Evolutionary conservation across 441 rosid species (phyloP), one percentile per base, ranked within the genome.

Genomic region (Pelargonium citronellum): DNA sequence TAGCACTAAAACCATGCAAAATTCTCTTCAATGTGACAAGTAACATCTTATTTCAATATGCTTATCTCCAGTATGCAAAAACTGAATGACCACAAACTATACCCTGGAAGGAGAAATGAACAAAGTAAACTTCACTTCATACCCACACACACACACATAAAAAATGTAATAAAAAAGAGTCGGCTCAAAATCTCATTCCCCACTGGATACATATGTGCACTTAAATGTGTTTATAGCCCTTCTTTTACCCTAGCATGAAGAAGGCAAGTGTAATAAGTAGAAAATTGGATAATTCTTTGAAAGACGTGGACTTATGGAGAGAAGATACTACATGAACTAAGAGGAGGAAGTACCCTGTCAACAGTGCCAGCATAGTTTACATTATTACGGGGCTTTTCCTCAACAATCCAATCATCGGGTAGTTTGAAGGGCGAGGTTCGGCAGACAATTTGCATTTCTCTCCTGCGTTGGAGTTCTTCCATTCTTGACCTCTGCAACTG

Each of bases 391-490:
- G 74, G 83, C 77, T 62, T 73, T 77, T 75, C 81, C 66, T 80
- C 78, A 62, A 85, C 81, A 0, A 62, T 17, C 93, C 93, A 88
- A 75, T 80, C 81, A 69, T 70, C 70, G 3, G 87, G 89, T 69
- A 85, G 83, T 69, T 73, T 70, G 60, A 86, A 83, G 30, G 68
- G 5, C 19, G 80, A 64, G 27, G 47, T 24, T n/a, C 70, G n/a
- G 53, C 64, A 74, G 27, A 68, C n/a, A 47, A 67, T 72, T 41
- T 65, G 82, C 77, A 76, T 61, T 24, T 61, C 65, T 61, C 16
- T 61, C 15, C 11, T 61, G 6, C 39, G 39, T 11, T 10, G 65
- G 65, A 27, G 65, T 11, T 15, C 60, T 53, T 12, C 60, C 60
- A 53, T 10, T 12, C 51, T 46, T 46, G 62, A 11, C 16, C 15